Evolutionary conservation across 2,329 filamentous ascomycete genomes (phyloP).

Genomic region (Aspergillus sp.): DNA sequence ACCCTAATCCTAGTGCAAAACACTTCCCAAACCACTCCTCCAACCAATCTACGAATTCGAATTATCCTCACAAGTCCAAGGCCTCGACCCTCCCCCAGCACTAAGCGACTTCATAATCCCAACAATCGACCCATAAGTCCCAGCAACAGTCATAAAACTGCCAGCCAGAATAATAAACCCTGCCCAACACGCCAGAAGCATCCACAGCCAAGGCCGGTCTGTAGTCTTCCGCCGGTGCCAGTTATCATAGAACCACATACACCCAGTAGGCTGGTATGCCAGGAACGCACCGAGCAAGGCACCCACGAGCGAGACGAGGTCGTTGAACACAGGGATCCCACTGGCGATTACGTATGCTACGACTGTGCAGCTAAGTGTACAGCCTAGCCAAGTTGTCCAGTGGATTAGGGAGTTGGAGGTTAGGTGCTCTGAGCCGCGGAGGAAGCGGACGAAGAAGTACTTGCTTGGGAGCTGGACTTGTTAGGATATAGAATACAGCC

Average conservation of each 20-base stretch:
- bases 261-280: slow-evolving; percentile 18
- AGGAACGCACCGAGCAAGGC: slow-evolving; percentile 23
- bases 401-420: slow-evolving; percentile 22
- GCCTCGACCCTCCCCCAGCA: slow-evolving; percentile 32
- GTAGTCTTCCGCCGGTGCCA: neutral
- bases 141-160: slow-evolving; percentile 45
- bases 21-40: no score
- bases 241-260: slow-evolving; percentile 23
- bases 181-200: neutral
- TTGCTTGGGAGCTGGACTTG: slow-evolving; percentile 15
- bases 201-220: neutral
- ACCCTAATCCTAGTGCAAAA: no score
- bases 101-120: slow-evolving; percentile 41
- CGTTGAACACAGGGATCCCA: slow-evolving; percentile 26
- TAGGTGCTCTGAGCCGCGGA: slow-evolving; percentile 23
- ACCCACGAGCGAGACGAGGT: slow-evolving; percentile 26
- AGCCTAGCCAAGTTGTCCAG: slow-evolving; percentile 26
- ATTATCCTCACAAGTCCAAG: slow-evolving; percentile 49
- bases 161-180: slow-evolving; percentile 25
- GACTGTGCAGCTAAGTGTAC: slow-evolving; percentile 19
- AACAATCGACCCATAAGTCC: slow-evolving; percentile 47
- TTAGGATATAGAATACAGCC: no score
- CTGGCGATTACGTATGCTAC: slow-evolving; percentile 29
- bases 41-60: slow-evolving; percentile 19
- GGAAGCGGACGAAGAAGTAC: slow-evolving; percentile 24